Conservation (phyloP, 2,329 filamentous ascomycete genomes). For the Monilinia vaccinii-corymbosi region DNA sequence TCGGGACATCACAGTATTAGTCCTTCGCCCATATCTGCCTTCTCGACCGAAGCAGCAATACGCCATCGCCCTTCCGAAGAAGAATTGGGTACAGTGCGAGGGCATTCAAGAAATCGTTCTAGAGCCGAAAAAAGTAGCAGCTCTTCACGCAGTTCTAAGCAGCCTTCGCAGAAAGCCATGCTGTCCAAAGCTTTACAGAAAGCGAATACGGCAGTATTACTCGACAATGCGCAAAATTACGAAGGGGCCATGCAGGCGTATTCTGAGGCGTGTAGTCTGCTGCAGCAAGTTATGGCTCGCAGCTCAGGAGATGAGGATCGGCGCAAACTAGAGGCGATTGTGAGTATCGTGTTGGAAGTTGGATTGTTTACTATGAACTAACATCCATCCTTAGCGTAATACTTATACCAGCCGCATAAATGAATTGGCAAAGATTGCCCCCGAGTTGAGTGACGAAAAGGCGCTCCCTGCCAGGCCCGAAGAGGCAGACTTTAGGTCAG, state of each 20-base stretch:
- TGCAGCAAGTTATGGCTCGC: constrained; percentile 79
- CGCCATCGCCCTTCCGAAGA: constrained; percentile 12
- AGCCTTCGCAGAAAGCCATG: constrained; percentile 86
- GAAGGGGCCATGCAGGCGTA: constrained; percentile 88
- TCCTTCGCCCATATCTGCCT: constrained; percentile 15
- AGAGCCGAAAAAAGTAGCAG: constrained; percentile 38
- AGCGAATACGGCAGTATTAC: constrained; percentile 87
- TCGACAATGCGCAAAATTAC: constrained; percentile 94
- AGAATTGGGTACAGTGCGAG: constrained; percentile 15
- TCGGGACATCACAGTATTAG: constrained; percentile 18
- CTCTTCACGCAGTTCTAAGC: constrained; percentile 32
- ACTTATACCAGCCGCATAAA: constrained; percentile 87
- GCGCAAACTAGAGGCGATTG: constrained; percentile 86
- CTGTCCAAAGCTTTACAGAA: constrained; percentile 91
- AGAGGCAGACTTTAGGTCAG: constrained; percentile 46
- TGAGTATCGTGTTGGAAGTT: constrained; percentile 40
- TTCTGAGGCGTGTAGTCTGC: constrained; percentile 75
- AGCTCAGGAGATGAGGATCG: constrained; percentile 81
- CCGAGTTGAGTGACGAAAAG: constrained; percentile 53
- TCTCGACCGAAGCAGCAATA: constrained; percentile 7
- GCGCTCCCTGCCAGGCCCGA: constrained; percentile 64
- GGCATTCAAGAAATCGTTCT: constrained; percentile 40
- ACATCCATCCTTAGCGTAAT: constrained; percentile 48
- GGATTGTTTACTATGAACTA: constrained; percentile 11
- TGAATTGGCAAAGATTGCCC: constrained; percentile 67